These are phyloP conservation scores for Cichorium intybus DNA, from an alignment of 140 eudicot species.

Conservation along the genomic window DNA sequence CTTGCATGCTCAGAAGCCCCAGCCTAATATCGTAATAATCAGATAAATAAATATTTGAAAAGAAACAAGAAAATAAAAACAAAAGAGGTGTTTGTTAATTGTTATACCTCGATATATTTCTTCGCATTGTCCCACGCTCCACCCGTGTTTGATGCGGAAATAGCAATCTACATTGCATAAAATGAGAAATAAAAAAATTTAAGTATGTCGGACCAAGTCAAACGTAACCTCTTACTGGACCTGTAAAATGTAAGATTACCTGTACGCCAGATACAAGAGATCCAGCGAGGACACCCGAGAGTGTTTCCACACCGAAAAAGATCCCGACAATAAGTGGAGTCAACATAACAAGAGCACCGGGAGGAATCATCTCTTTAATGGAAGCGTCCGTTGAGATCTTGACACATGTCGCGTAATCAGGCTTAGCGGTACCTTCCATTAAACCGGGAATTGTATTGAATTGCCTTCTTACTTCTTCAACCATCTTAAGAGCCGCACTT, in stretches of 20 bases:
- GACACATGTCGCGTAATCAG: conserved; percentile 85
- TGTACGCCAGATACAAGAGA: conserved; percentile 83
- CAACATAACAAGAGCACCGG: conserved; percentile 86
- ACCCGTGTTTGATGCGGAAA: conserved; percentile 87
- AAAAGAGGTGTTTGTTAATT: background rate
- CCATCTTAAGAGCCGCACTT: conserved; percentile 80
- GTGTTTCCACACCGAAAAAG: conserved; percentile 76
- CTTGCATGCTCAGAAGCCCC: conserved; percentile 75
- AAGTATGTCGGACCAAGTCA: no score
- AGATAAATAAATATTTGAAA: background rate
- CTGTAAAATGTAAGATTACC: conserved; percentile 32
- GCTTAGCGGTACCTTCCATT: conserved; percentile 73
- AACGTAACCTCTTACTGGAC: no score
- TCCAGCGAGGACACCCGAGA: conserved; percentile 87
- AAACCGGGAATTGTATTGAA: conserved; percentile 82
- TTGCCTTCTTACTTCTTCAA: conserved; percentile 80
- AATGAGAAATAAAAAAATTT: background rate
- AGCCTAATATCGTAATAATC: conserved; percentile 37
- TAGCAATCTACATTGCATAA: conserved; percentile 49
- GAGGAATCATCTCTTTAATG: conserved; percentile 77
- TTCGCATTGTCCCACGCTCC: conserved; percentile 91
- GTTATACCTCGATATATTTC: conserved; percentile 78
- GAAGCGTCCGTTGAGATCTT: conserved; percentile 92
- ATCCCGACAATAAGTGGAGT: conserved; percentile 82
- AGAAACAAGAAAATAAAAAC: background rate